Evolutionary conservation across 2,329 filamentous ascomycete genomes (phyloP).

Genomic region (Microthyrium microscopicum): DNA sequence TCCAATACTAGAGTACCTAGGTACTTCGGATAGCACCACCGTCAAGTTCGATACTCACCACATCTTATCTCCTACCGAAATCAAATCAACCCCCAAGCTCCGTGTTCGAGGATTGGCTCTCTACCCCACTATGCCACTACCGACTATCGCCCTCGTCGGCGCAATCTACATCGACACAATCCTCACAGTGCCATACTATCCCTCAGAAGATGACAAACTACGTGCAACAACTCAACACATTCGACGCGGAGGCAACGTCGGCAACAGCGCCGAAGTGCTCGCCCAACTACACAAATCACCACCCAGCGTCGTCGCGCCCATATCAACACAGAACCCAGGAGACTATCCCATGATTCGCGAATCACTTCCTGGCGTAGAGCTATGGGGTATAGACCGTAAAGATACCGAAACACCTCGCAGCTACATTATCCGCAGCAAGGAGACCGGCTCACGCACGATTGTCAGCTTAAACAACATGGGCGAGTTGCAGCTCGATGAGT

Average conservation of each 20-base stretch:
- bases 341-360: slow-evolving; percentile 35
- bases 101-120: no score
- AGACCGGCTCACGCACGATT: slow-evolving; percentile 47
- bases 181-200: slow-evolving; percentile 49
- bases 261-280: slow-evolving; percentile 55
- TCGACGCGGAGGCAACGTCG: slow-evolving; percentile 56
- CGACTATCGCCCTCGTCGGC: no score
- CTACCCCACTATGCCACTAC: no score
- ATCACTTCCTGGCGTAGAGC: slow-evolving; percentile 36
- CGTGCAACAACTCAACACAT: slow-evolving; percentile 42
- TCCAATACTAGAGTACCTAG: no score
- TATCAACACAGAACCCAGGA: slow-evolving; percentile 37
- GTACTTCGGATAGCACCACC: no score
- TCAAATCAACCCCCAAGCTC: no score
- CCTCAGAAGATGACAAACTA: slow-evolving; percentile 55
- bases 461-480: slow-evolving; percentile 52
- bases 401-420: slow-evolving; percentile 45
- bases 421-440: slow-evolving; percentile 48
- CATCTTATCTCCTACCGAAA: no score
- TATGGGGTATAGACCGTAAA: slow-evolving; percentile 44
- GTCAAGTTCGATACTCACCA: no score
- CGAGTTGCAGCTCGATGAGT: slow-evolving; percentile 51
- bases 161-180: no score
- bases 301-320: slow-evolving; percentile 21
- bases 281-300: slow-evolving; percentile 33